phyloP scores from a whole-genome alignment of 768 basidiomycete genomes.

The Rickenella mellea region DNA sequence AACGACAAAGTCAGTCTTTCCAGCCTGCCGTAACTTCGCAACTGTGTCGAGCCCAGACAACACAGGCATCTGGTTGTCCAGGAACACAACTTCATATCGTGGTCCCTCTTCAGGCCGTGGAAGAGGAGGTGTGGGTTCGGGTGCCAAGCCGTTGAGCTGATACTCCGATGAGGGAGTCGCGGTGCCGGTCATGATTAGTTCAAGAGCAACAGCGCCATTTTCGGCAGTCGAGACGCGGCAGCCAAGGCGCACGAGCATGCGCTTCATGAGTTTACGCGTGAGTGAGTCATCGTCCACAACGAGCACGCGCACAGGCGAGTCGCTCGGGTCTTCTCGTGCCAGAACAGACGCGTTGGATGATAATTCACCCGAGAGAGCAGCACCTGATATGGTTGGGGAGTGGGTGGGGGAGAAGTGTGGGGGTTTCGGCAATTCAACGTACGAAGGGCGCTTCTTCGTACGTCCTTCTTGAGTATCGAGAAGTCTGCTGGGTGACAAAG shows the following conservation, averaged over 20 bases:
- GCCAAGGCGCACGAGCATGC: slow-evolving; percentile 69
- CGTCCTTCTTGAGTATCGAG: too few relatives aligned
- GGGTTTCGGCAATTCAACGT: slow-evolving; percentile 13
- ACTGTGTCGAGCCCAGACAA: slow-evolving; percentile 68
- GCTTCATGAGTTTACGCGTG: slow-evolving; percentile 73
- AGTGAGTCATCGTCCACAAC: slow-evolving; percentile 81
- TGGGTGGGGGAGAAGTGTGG: slow-evolving; percentile 8
- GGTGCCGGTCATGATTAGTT: slow-evolving; percentile 36
- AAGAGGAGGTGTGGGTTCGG: not conserved
- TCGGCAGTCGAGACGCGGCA: slow-evolving; percentile 75
- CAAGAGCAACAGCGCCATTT: slow-evolving; percentile 71
- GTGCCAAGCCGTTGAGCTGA: slow-evolving; percentile 17
- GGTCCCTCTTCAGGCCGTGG: not conserved
- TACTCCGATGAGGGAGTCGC: slow-evolving; percentile 19
- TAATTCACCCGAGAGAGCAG: not conserved
- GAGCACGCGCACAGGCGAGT: slow-evolving; percentile 51
- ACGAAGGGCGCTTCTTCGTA: slow-evolving; percentile 9
- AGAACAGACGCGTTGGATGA: not conserved
- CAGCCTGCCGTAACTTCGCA: slow-evolving; percentile 50
- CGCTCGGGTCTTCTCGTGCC: slow-evolving; percentile 17
- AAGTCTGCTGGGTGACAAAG: too few relatives aligned
- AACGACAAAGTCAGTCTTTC: slow-evolving; percentile 70
- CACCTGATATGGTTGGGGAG: slow-evolving; percentile 3
- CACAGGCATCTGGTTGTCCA: slow-evolving; percentile 78
- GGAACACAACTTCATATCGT: slow-evolving; percentile 37